Percentiles rank a stretch among this genome's conserved stretches.
Conservation (phyloP, 2,329 filamentous ascomycete genomes). For the Trichoderma cornu-damae region DNA sequence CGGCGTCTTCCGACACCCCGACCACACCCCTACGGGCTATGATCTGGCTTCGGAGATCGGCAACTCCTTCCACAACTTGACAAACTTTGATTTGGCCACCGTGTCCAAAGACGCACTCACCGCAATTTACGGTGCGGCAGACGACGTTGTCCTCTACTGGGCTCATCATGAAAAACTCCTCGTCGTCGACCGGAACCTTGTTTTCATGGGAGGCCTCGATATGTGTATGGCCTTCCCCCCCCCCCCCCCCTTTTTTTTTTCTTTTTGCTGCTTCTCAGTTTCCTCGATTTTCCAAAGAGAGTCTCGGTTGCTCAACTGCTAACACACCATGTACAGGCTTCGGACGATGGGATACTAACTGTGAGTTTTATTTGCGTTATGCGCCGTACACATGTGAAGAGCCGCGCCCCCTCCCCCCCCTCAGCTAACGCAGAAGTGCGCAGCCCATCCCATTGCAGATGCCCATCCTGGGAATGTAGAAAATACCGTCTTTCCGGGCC, state of each 20-base stretch:
- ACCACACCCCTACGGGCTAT: constrained; percentile 72
- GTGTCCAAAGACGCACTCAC: constrained; percentile 69
- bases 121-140: constrained; percentile 73
- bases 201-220: constrained; percentile 89
- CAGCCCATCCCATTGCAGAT: constrained; percentile 72
- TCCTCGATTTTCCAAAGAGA: no score
- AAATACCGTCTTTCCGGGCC: constrained; percentile 75
- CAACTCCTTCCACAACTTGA: constrained; percentile 49
- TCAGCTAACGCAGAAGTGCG: constrained; percentile 19
- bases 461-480: constrained; percentile 74
- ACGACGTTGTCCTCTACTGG: constrained; percentile 83
- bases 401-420: no score
- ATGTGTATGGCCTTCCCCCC: constrained; percentile 49
- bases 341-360: constrained; percentile 82
- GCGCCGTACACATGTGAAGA: background rate
- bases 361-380: constrained; percentile 35
- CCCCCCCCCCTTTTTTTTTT: background rate
- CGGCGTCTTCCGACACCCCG: constrained; percentile 82
- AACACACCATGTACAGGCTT: constrained; percentile 50
- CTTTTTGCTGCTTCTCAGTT: no score
- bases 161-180: constrained; percentile 91
- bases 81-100: constrained; percentile 53
- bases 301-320: constrained; percentile 15
- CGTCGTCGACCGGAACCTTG: constrained; percentile 69
- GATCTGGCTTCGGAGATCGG: constrained; percentile 64